Base-by-base conservation (phyloP, 306 rosid species). In the Castanea sativa region DNA sequence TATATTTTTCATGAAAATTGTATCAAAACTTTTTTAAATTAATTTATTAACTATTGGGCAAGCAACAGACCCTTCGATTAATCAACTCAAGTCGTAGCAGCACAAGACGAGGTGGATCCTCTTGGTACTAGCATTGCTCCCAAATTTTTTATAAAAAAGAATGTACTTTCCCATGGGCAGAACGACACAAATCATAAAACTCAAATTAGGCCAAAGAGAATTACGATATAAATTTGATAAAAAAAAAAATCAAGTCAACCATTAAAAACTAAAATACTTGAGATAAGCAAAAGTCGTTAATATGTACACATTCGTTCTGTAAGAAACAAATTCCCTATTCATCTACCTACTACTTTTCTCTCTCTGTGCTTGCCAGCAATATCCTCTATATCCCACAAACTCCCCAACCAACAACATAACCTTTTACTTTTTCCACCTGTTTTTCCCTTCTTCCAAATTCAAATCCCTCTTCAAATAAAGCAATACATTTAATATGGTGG, bases 261-360 rank as follows among this genome's bases (percentile, higher is more conserved):
- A 79, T 81, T 82, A 76, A 71, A 68, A 61, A 79, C 83, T 72
- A 76, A 69, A 49, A 83, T 82, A 76, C 72, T 69, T 20, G 55
- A 49, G 58, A 65, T 10, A 56, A 55, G 63, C 57, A 56, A 43
- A 43, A 21, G 67, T 79, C 10, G 73, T 11, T 79, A 9, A 49
- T 10, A 86, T 86, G 82, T 87, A 90, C 94, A 90, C 33, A 78
- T 52, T 2, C 73, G 76, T 79, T 77, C 77, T 75, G 77, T 78
- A 69, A 78, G 70, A 79, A 79, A 82, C 84, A 77, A 73, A 78
- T 55, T 49, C 70, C 80, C 55, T 75, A 19, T 56, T 18, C 38
- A 76, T 76, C 79, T 75, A 81, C 82, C 90, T 76, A 84, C 79
- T 77, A 35, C 49, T 79, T 73, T 19, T 13, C 78, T 74, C 78